A percentile compares a stretch with the other conserved stretches of the same genome.
These are phyloP conservation scores for Cryphonectria radicalis DNA, from an alignment of 2,329 filamentous ascomycete species.

Conservation along the genomic window DNA sequence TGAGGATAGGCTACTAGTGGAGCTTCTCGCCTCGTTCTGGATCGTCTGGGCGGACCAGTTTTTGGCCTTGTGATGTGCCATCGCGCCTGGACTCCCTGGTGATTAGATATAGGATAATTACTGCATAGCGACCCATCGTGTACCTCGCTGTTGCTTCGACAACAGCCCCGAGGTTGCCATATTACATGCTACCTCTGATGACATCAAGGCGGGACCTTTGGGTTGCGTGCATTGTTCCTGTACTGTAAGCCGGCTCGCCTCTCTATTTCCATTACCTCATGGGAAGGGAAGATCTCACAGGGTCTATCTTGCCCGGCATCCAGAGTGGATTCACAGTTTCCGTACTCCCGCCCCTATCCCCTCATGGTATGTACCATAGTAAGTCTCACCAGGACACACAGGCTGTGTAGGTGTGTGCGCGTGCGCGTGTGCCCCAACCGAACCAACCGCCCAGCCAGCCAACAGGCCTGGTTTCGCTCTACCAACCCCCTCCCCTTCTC, in stretches of 20 bases:
- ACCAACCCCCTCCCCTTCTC: neutral
- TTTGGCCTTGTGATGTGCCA: neutral
- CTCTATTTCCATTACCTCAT: neutral
- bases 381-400: neutral
- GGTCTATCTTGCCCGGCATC: neutral
- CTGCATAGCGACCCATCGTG: neutral
- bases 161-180: neutral
- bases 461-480: neutral
- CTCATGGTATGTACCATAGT: neutral
- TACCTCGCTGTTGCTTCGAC: neutral
- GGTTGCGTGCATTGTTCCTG: neutral
- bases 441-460: neutral
- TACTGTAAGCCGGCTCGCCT: neutral
- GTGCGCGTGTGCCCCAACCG: too few relatives aligned
- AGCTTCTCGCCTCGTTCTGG: conserved; percentile 5
- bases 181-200: neutral
- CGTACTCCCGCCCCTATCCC: neutral
- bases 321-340: neutral
- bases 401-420: too few relatives aligned
- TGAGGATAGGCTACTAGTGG: conserved; percentile 10
- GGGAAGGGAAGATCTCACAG: neutral
- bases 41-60: conserved; percentile 2
- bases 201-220: neutral
- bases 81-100: neutral
- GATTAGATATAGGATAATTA: neutral